Percentiles rank a stretch among this genome's conserved stretches.
phyloP scores from a whole-genome alignment of 176 grass and related monocot species.

The Zizania latifolia region DNA sequence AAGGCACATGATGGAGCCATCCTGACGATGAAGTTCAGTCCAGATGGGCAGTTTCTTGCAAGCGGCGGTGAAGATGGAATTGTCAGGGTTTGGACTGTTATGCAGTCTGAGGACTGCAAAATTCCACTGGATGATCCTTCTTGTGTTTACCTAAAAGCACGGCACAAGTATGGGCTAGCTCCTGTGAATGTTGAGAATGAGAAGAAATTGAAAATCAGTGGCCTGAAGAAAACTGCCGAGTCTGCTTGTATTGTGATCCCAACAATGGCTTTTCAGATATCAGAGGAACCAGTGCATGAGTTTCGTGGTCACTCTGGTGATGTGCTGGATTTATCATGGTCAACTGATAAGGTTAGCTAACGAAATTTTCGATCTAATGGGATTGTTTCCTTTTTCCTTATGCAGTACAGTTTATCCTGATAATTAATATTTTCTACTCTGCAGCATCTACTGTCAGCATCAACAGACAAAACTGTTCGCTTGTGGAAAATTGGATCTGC shows the following conservation, averaged over 20 bases:
- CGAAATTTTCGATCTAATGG: background rate
- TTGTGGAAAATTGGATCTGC: slow-evolving; percentile 78
- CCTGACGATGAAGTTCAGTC: slow-evolving; percentile 84
- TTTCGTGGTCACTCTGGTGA: slow-evolving; percentile 70
- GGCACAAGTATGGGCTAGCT: slow-evolving; percentile 39
- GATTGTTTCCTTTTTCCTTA: background rate
- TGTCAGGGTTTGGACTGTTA: slow-evolving; percentile 67
- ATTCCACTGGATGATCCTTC: slow-evolving; percentile 64
- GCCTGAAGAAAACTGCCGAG: slow-evolving; percentile 44
- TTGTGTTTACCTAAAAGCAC: slow-evolving; percentile 63
- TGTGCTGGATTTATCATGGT: slow-evolving; percentile 85
- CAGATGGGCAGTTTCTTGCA: slow-evolving; percentile 72
- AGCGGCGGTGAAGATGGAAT: slow-evolving; percentile 81
- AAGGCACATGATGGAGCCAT: slow-evolving; percentile 86
- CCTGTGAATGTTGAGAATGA: slow-evolving; percentile 26
- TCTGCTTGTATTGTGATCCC: slow-evolving; percentile 82
- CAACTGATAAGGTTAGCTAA: slow-evolving; percentile 67
- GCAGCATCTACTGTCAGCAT: slow-evolving; percentile 75
- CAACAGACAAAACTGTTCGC: slow-evolving; percentile 81
- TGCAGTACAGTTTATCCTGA: background rate
- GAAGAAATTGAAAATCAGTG: slow-evolving; percentile 40
- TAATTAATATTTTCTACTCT: slow-evolving; percentile 24
- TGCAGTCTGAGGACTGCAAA: slow-evolving; percentile 42
- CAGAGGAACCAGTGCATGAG: slow-evolving; percentile 67
- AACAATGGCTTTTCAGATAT: slow-evolving; percentile 50